Evolutionary conservation across 192 early-diverging fungal genomes (phyloP).

Genomic region (Linnemannia elongata): DNA sequence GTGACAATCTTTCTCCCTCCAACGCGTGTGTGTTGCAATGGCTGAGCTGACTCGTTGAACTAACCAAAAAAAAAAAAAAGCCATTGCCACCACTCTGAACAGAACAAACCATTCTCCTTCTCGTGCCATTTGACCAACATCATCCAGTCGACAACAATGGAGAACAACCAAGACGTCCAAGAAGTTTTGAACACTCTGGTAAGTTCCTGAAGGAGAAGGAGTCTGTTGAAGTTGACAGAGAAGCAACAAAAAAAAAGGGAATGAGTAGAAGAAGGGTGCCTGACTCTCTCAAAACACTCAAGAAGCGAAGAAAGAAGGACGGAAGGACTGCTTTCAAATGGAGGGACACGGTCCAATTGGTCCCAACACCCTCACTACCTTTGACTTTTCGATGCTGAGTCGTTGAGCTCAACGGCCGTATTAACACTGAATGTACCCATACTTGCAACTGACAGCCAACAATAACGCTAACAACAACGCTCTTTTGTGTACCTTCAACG

Average conservation of each 20-base stretch:
- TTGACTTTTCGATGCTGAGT: background rate
- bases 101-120: background rate
- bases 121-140: background rate
- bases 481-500: background rate
- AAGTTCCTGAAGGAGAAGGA: background rate
- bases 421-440: background rate
- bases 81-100: background rate
- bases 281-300: background rate
- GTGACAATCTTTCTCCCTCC: background rate
- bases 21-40: background rate
- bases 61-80: background rate
- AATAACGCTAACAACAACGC: background rate
- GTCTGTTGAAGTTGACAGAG: background rate
- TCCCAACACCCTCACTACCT: background rate
- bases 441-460: background rate
- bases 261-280: background rate
- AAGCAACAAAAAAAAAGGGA: background rate
- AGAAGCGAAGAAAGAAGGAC: background rate
- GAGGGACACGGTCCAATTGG: conserved; percentile 6
- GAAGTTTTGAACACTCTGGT: conserved; percentile 42
- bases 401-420: background rate
- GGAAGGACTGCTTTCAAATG: conserved; percentile 6
- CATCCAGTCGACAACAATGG: conserved; percentile 24
- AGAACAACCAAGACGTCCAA: conserved; percentile 31
- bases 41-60: too few relatives aligned